Evolutionary conservation across 106 monocot species (phyloP).

Genomic region (Apostasia shenzhenica): DNA sequence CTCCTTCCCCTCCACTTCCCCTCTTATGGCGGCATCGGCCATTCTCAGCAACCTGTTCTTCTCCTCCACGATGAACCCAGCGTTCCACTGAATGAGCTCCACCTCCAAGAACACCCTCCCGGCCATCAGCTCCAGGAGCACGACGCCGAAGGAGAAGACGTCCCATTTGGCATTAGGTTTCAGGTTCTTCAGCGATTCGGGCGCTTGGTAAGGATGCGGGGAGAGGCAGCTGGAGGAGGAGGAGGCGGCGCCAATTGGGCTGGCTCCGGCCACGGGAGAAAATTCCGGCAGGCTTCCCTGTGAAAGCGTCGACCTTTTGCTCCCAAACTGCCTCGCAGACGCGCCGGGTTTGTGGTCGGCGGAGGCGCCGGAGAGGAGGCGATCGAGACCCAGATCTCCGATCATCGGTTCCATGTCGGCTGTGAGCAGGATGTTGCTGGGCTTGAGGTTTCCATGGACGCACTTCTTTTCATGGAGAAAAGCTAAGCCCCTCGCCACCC

Average conservation of each 20-base stretch:
- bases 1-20: constrained; percentile 74
- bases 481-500: constrained; percentile 68
- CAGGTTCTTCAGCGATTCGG: constrained; percentile 75
- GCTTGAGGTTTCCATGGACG: constrained; percentile 88
- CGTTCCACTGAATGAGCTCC: constrained; percentile 63
- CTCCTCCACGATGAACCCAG: constrained; percentile 61
- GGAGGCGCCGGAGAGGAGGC: constrained; percentile 35
- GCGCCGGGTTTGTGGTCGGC: constrained; percentile 21
- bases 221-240: constrained; percentile 9
- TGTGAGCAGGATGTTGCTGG: constrained; percentile 73
- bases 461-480: constrained; percentile 91
- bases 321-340: constrained; percentile 72
- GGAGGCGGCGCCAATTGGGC: constrained; percentile 27
- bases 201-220: constrained; percentile 64
- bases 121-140: constrained; percentile 70
- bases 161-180: constrained; percentile 84
- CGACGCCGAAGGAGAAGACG: constrained; percentile 78
- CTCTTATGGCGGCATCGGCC: constrained; percentile 70
- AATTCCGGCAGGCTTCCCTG: constrained; percentile 70
- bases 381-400: constrained; percentile 77
- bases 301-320: constrained; percentile 79
- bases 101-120: constrained; percentile 69
- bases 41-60: constrained; percentile 48
- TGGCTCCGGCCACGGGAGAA: constrained; percentile 29
- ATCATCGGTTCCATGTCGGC: constrained; percentile 65